These are phyloP conservation scores for Talaromyces islandicus DNA, from an alignment of 2,329 filamentous ascomycete genomes.

Conservation along the genomic window DNA sequence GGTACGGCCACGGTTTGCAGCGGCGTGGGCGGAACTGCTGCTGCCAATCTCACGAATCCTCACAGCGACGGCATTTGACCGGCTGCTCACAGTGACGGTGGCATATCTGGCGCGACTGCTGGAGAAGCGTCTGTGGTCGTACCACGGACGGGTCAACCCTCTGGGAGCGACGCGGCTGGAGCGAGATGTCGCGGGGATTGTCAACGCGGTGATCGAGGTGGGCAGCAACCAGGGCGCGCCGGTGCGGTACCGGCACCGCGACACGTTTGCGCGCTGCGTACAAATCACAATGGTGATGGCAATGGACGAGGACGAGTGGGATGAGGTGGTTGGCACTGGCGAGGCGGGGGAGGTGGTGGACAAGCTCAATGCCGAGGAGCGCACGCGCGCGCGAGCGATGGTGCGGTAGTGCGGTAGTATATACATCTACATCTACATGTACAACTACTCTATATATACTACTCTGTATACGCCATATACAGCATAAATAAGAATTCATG, in stretches of 20 bases:
- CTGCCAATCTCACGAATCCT: constrained; percentile 78
- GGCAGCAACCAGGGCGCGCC: constrained; percentile 25
- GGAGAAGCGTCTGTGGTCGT: constrained; percentile 81
- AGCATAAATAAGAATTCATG: no score
- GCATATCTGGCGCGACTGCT: constrained; percentile 70
- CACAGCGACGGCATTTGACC: constrained; percentile 68
- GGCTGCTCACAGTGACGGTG: constrained; percentile 68
- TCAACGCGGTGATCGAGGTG: constrained; percentile 43
- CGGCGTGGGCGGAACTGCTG: constrained; percentile 79
- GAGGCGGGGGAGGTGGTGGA: constrained; percentile 49
- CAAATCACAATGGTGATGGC: constrained; percentile 84
- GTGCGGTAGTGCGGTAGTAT: constrained; percentile 44
- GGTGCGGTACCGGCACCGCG: constrained; percentile 66
- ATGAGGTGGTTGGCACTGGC: constrained; percentile 57
- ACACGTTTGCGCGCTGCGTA: constrained; percentile 67
- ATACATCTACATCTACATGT: neutral
- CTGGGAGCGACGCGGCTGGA: constrained; percentile 79
- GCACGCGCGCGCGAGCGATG: constrained; percentile 64
- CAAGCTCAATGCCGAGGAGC: constrained; percentile 67
- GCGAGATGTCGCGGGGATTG: constrained; percentile 72
- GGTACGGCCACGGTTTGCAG: constrained; percentile 73
- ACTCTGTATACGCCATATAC: no score
- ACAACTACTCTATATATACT: neutral
- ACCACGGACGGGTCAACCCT: constrained; percentile 71
- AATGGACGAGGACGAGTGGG: constrained; percentile 96